Base-by-base conservation (phyloP, 306 rosid species). In the Biancaea sappan region DNA sequence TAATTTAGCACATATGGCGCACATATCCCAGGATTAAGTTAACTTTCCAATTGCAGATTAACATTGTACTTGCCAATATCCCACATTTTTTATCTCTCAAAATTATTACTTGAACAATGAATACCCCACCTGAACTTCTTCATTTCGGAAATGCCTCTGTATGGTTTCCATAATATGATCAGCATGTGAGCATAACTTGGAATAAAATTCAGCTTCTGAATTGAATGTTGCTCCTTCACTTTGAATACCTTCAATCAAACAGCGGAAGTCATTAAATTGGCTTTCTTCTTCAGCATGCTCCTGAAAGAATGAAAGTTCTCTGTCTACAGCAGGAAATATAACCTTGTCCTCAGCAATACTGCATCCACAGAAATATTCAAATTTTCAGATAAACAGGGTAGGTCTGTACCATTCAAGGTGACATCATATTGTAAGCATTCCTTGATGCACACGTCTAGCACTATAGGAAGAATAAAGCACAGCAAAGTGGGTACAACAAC, bases 341-440 rank as follows among this genome's bases (percentile, higher is more conserved):
- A 95, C 91, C 90, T 85, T 86, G 91, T 95, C 99, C 92, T 95
- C 99, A 9, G 99, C 98, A 85, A 90, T 95, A 83, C 99, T 92
- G 89, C 98, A 83, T 87, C 52, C 73, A 73, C 48, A 70, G 68
- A 35, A 81, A 54, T 35, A 47, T 58, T 62, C 46, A 64, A 77
- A 44, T 58, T 46, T 75, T 78, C 66, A 70, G 79, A 77, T n/a
- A 66, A 59, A 24, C 57, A 53, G 71, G 64, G 76, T 29, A 38
- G 43, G 8, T 32, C 1, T 67, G 63, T 38, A 50, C 22, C 37
- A 77, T 58, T 34, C 64, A 50, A 48, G 44, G 44, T 53, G 64
- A 64, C 54, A 51, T 61, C 31, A 32, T 47, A 50, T 54, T 15
- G 12, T 35, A 16, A 52, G 11, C 74, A 70, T 34, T 54, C 4